Evolutionary conservation across 2,329 filamentous ascomycete species (phyloP).

Genomic region (Ceratocystis colombiana): DNA sequence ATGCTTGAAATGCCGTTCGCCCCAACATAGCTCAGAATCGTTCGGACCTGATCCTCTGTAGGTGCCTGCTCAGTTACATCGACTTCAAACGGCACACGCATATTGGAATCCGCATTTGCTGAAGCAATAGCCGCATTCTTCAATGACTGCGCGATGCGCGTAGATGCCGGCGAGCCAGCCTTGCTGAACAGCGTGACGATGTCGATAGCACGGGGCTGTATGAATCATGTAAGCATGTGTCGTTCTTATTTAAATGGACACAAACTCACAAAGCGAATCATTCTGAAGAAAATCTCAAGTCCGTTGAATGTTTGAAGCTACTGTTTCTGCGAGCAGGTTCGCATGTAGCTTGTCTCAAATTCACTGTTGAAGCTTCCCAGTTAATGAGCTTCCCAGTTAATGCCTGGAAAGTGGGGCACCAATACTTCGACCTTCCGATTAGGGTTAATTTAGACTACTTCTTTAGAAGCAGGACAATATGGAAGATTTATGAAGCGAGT

Average conservation of each 20-base stretch:
- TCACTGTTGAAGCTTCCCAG: background rate
- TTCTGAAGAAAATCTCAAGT: conserved; percentile 29
- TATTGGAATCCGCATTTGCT: conserved; percentile 29
- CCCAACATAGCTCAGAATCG: conserved; percentile 74
- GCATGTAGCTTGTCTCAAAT: background rate
- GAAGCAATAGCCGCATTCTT: conserved; percentile 56
- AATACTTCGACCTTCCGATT: background rate
- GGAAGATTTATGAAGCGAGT: too few species aligned
- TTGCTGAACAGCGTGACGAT: conserved; percentile 95
- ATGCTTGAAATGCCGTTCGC: conserved; percentile 48
- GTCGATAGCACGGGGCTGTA: conserved; percentile 68
- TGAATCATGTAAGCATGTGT: conserved; percentile 5
- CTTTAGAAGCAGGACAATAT: background rate
- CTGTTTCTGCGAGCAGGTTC: background rate
- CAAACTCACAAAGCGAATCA: conserved; percentile 41
- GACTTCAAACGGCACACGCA: conserved; percentile 67
- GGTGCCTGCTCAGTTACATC: conserved; percentile 72
- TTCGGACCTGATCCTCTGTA: conserved; percentile 71
- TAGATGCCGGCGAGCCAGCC: conserved; percentile 60
- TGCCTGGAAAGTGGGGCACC: conserved; percentile 5
- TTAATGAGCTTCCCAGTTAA: background rate
- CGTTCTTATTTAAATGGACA: background rate
- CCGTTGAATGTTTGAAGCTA: background rate
- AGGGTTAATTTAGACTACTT: background rate
- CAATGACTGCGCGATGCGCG: conserved; percentile 62